Evolutionary conservation across 1,284 basidiomycete species (phyloP), one percentile per base, ranked within the genome.

Genomic region (Moniliophthora roreri): DNA sequence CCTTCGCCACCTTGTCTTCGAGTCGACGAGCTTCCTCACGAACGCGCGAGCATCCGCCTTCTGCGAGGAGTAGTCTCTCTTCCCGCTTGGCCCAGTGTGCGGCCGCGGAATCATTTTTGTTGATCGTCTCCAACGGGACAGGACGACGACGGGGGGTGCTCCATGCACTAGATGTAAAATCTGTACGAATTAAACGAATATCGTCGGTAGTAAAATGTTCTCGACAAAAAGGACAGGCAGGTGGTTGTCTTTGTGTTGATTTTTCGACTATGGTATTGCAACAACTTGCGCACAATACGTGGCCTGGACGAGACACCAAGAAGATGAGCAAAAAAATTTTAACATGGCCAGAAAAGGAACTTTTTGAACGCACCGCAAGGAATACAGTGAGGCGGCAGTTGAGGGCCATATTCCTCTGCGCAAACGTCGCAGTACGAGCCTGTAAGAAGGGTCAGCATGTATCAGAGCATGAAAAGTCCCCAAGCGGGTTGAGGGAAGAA

Each of bases 381-480:
- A 66, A 90, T 89, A 56, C 81, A 88, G 69, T 89, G 85, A 56
- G 88, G 88, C 57, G 81, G 74, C 69, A 82, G 82, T 62, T 82
- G 82, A 52, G 83, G 75, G 63, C 84, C 82, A 69, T 80, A 90
- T 76, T 90, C 88, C 72, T 89, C 87, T 66, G 87, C 87, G 76
- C 87, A 90, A 65, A 90, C 87, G 77, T 90, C 87, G 84, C 87
- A 90, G 69, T 84, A 79, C 67, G 85, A 89, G 73, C 85, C 85
- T 68, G 84, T 79, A 74, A 75, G 80, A 68, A 90, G 85, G 67
- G 87, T 85, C 73, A 89, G 80, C 88, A 90, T 90, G 28, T 46
- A 38, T 56, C 39, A 50, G 39, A 56, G 51, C 55, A 56, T 56
- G 46, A 50, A 56, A 56, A 53, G 21, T 24, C 51, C 51, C 48